phyloP scores from a whole-genome alignment of 73 alveolate genomes.

The Symbiodinium pilosum region DNA sequence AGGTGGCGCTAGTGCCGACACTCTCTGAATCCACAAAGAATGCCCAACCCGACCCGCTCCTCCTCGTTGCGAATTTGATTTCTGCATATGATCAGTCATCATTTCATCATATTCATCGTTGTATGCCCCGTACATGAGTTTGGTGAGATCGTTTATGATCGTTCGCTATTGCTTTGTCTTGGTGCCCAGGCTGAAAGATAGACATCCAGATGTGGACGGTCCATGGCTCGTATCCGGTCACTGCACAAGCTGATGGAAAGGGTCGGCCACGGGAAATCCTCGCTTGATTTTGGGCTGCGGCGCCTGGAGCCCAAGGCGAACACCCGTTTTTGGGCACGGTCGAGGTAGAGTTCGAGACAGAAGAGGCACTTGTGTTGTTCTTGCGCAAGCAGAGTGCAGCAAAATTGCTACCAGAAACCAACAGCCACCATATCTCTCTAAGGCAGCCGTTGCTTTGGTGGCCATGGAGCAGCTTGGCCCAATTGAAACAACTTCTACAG shows the following conservation, averaged over 20 bases:
- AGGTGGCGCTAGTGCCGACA: too few relatives aligned
- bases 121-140: too few relatives aligned
- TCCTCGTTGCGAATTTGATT: too few relatives aligned
- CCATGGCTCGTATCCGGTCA: background rate
- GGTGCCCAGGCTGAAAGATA: background rate
- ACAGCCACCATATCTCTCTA: background rate
- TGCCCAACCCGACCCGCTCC: too few relatives aligned
- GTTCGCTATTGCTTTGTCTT: too few relatives aligned
- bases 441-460: background rate
- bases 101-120: too few relatives aligned
- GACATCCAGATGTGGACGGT: background rate
- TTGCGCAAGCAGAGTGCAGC: background rate
- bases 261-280: too few relatives aligned
- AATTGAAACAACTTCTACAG: background rate
- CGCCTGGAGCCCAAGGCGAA: background rate
- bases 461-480: background rate
- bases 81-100: too few relatives aligned
- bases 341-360: constrained; percentile 51
- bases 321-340: constrained; percentile 35
- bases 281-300: background rate
- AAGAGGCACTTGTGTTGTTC: constrained; percentile 61
- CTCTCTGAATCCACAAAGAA: too few relatives aligned
- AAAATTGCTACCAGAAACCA: background rate
- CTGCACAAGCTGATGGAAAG: too few relatives aligned
- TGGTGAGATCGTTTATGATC: too few relatives aligned